Evolutionary conservation across 1,139 yeast species (phyloP).

Genomic region (Candida sanyaensis): DNA sequence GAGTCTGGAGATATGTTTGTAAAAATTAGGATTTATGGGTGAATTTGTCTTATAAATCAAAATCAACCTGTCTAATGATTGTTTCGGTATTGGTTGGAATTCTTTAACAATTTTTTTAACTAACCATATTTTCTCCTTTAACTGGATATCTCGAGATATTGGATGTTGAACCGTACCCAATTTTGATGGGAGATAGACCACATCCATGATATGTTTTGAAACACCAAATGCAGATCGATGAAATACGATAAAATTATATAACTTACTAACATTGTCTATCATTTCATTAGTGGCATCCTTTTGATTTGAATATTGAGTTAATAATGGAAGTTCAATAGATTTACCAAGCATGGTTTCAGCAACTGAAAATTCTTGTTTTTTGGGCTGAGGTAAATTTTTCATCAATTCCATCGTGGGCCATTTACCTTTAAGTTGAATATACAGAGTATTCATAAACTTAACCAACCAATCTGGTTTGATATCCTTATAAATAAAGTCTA

Average conservation of each 20-base stretch:
- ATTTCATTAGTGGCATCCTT: too few relatives aligned
- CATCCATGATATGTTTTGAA: conserved; percentile 34
- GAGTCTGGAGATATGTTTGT: conserved; percentile 25
- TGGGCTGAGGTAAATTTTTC: too few relatives aligned
- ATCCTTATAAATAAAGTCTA: conserved; percentile 31
- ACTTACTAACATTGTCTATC: conserved; percentile 14
- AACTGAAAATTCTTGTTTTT: too few relatives aligned
- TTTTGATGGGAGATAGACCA: conserved; percentile 31
- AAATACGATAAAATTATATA: conserved; percentile 23
- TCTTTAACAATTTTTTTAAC: conserved; percentile 22
- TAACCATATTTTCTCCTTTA: conserved; percentile 25
- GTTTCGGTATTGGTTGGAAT: conserved; percentile 25
- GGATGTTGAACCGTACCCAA: conserved; percentile 36
- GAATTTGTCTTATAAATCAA: conserved; percentile 10
- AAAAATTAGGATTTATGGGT: conserved; percentile 22
- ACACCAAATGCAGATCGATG: conserved; percentile 22
- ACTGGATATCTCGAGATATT: conserved; percentile 25
- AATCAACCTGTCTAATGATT: conserved; percentile 19
- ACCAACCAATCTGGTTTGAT: conserved; percentile 22
- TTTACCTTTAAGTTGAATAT: conserved; percentile 21
- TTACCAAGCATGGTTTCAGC: too few relatives aligned
- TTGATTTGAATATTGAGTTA: too few relatives aligned
- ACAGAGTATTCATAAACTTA: conserved; percentile 22
- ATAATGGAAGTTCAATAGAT: too few relatives aligned
- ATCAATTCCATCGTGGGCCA: conserved; percentile 28